Evolutionary conservation across 495 filamentous ascomycete genomes (phyloP).

Genomic region (Parachaetomium inaequale): DNA sequence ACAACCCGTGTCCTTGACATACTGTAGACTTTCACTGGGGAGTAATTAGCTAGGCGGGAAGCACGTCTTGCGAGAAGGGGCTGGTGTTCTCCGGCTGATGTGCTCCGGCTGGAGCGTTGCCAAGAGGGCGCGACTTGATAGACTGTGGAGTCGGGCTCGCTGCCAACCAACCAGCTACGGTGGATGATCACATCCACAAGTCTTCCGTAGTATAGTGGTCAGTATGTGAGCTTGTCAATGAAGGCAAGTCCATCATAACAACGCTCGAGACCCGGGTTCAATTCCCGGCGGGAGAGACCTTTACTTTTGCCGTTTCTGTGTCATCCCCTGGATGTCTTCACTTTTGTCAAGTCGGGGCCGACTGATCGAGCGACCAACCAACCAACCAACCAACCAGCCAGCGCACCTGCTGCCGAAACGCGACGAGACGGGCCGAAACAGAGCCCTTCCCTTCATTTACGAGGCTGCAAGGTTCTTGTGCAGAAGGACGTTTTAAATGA

Average conservation of each 20-base stretch:
- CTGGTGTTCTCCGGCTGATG: too few relatives aligned
- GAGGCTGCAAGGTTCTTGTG: neutral
- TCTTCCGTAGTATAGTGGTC: slow-evolving; percentile 26
- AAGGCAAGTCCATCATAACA: neutral
- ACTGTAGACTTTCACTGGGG: too few relatives aligned
- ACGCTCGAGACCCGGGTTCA: slow-evolving; percentile 25
- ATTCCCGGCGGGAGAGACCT: slow-evolving; percentile 24
- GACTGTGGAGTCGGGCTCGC: neutral
- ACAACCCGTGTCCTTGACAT: too few relatives aligned
- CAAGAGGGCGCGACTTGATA: neutral
- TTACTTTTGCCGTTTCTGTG: neutral
- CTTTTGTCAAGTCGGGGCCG: neutral
- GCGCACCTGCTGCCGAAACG: neutral
- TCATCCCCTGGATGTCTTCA: neutral
- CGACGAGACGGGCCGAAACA: slow-evolving; percentile 7
- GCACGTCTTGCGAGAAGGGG: too few relatives aligned
- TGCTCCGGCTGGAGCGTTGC: too few relatives aligned
- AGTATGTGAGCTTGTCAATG: slow-evolving; percentile 24
- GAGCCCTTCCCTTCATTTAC: neutral
- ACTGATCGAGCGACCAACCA: neutral
- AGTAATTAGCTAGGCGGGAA: too few relatives aligned
- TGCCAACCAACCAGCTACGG: slow-evolving; percentile 15
- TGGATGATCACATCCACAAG: slow-evolving; percentile 14
- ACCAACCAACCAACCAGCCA: too few relatives aligned
- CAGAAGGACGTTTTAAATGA: too few relatives aligned